Base-by-base conservation (phyloP, 108 stramenopile species). In the Nannochloropsis gaditana region DNA sequence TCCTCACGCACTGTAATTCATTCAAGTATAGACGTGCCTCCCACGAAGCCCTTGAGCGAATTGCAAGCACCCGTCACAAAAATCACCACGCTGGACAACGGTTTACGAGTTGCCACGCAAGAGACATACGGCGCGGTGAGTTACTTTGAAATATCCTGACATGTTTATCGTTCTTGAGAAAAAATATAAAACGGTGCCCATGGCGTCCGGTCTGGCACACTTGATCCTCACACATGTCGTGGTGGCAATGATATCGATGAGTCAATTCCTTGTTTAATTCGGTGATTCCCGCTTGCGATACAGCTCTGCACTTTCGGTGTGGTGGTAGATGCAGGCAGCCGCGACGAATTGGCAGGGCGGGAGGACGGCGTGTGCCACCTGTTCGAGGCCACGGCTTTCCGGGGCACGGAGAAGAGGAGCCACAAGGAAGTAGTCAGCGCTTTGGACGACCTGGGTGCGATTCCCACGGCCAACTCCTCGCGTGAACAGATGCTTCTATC, bases 401-500 rank as follows among this genome's bases (percentile, higher is more conserved):
- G 89, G 84, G 86, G 88, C 45, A 87, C 89, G 9, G 21, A 21
- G 8, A 83, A 43, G 15, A 31, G 83, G 5, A 47, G 88, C 6
- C 86, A 87, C 41, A 79, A 86, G 73, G 42, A 89, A 86, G 89
- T 90, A n/a, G 81, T 89, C 80, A 89, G 87, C 79, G 87, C 90
- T 42, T 59, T 92, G 44, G 90, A 92, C 79, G 80, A 92, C 41
- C 88, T 93, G 45, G 95, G 96, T 83, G 96, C 93, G 11, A 85
- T 81, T 42, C 80, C 82, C 5, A 85, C 84, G 8, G 84, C 88
- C 80, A 93, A 92, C 81, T 93, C 94, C 10, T 90, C 92, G 41
- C 85, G 96, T 21, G 97, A 98, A 87, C 96, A 97, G 86, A 93
- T 95, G 45, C 87, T 97, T 80, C 94, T 95, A 82, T 97, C 95